Conservation (phyloP, 176 grass and related monocot genomes). For the Cymbopogon citratus region DNA sequence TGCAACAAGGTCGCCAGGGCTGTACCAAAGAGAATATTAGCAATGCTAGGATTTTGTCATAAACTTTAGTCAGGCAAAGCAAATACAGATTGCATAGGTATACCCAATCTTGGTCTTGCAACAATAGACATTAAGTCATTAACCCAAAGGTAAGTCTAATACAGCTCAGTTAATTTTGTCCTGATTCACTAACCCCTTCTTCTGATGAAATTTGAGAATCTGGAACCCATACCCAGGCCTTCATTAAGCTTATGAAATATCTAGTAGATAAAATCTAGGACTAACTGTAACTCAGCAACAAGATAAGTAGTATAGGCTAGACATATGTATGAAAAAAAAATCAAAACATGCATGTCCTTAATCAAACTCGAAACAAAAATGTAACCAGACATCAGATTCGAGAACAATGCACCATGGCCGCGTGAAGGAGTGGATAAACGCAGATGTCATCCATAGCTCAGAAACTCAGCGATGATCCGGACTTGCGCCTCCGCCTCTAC, state of each 20-base stretch:
- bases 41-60: neutral
- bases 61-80: neutral
- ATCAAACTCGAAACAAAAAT: neutral
- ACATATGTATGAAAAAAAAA: constrained; percentile 6
- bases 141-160: neutral
- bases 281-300: neutral
- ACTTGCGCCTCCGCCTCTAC: constrained; percentile 22
- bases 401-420: neutral
- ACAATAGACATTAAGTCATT: neutral
- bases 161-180: neutral
- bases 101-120: neutral
- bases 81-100: constrained; percentile 13
- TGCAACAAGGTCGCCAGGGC: neutral
- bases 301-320: neutral
- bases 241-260: neutral
- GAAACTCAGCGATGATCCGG: constrained; percentile 28
- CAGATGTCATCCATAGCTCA: constrained; percentile 24
- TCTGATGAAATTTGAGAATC: neutral
- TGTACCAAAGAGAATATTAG: neutral
- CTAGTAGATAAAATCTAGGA: neutral
- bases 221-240: neutral
- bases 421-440: neutral
- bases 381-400: neutral
- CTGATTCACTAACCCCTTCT: neutral
- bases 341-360: constrained; percentile 1